These are phyloP conservation scores for Glarea lozoyensis DNA, from an alignment of 495 filamentous ascomycete genomes.

Conservation along the genomic window DNA sequence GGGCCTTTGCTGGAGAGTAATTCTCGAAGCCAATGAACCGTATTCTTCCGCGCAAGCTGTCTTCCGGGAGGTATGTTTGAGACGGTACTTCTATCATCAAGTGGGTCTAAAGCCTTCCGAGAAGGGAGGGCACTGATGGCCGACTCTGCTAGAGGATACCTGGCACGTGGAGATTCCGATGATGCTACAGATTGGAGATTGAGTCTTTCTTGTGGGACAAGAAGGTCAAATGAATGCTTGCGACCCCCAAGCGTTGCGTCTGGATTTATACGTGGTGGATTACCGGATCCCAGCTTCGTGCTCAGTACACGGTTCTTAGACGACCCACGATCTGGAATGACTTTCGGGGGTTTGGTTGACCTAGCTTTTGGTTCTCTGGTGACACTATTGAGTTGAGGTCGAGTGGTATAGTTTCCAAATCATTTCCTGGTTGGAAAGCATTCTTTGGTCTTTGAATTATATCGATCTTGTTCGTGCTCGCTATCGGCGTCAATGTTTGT, in stretches of 20 bases:
- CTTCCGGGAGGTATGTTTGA: background rate
- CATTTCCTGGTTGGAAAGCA: background rate
- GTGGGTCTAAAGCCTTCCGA: background rate
- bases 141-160: background rate
- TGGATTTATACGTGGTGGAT: background rate
- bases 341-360: background rate
- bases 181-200: slow-evolving; percentile 12
- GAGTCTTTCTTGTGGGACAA: background rate
- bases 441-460: background rate
- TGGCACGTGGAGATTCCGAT: slow-evolving; percentile 1
- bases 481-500: background rate
- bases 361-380: slow-evolving; percentile 4
- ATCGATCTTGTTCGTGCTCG: background rate
- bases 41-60: slow-evolving; percentile 8
- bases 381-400: background rate
- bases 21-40: slow-evolving; percentile 17
- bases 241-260: background rate
- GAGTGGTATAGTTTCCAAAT: slow-evolving; percentile 6
- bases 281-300: background rate
- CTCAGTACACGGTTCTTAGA: slow-evolving; percentile 8
- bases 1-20: slow-evolving; percentile 8
- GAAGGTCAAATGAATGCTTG: slow-evolving; percentile 4
- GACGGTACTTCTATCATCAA: background rate
- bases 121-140: background rate
- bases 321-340: slow-evolving; percentile 10